These are phyloP conservation scores for Brasilioporus rufonigricans DNA, from an alignment of 768 basidiomycete genomes.

Conservation along the genomic window DNA sequence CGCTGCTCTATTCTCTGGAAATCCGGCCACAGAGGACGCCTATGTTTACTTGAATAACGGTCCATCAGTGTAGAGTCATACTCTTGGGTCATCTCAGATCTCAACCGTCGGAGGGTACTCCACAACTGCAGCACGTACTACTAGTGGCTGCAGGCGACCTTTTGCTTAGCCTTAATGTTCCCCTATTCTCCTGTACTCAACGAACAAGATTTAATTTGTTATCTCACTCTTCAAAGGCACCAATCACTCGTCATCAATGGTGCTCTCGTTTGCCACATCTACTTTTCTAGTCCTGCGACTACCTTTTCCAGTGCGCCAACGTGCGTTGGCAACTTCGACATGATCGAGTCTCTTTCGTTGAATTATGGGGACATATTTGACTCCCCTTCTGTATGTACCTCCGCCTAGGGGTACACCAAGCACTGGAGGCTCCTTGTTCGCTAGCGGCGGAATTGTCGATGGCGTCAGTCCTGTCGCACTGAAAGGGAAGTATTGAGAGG, in stretches of 20 bases:
- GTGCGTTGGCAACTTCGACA: conserved; percentile 71
- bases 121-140: neutral
- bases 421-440: conserved; percentile 20
- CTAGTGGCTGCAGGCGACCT: conserved; percentile 7
- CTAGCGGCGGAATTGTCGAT: conserved; percentile 16
- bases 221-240: neutral
- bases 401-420: conserved; percentile 70
- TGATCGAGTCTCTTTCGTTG: conserved; percentile 64
- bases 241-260: conserved; percentile 1
- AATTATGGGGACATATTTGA: conserved; percentile 67
- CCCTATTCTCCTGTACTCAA: conserved; percentile 12
- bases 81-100: too few species aligned
- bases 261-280: conserved; percentile 3
- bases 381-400: conserved; percentile 57
- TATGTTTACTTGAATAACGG: conserved; percentile 68
- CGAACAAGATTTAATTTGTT: conserved; percentile 13
- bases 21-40: conserved; percentile 70
- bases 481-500: conserved; percentile 39
- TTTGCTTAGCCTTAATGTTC: conserved; percentile 18
- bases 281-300: conserved; percentile 41
- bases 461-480: conserved; percentile 22
- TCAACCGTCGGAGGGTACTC: conserved; percentile 2
- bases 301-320: conserved; percentile 73
- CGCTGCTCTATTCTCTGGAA: conserved; percentile 56
- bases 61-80: conserved; percentile 24